These are phyloP conservation scores for Parietaria judaica DNA, from an alignment of 306 rosid species.

Conservation along the genomic window DNA sequence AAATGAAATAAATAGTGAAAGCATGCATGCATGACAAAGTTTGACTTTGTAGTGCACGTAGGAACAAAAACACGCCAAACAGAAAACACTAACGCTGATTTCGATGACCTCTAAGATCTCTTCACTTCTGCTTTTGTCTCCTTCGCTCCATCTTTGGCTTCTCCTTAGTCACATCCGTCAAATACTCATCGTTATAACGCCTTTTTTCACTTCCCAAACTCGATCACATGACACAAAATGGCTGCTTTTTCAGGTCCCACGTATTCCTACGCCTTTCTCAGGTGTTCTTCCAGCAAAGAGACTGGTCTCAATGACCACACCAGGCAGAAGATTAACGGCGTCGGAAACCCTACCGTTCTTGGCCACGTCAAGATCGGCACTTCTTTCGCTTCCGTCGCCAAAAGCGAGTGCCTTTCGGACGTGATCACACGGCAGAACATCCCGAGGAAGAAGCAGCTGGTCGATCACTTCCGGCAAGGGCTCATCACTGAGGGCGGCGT, in stretches of 20 bases:
- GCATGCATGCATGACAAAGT: too few relatives aligned
- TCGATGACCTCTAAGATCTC: conserved; percentile 32
- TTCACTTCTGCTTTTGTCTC: conserved; percentile 6
- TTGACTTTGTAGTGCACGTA: conserved; percentile 5
- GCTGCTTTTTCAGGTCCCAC: conserved; percentile 31
- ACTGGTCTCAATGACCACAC: conserved; percentile 21
- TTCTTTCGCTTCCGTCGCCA: conserved; percentile 22
- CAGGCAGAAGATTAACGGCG: conserved; percentile 29
- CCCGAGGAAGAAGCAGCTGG: conserved; percentile 70
- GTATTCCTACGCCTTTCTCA: conserved; percentile 26
- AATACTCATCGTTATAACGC: conserved; percentile 23
- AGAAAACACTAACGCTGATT: background rate
- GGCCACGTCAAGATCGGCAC: conserved; percentile 26
- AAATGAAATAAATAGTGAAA: too few relatives aligned
- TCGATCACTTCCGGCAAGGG: conserved; percentile 75
- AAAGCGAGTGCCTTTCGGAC: conserved; percentile 24
- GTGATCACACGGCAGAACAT: conserved; percentile 49
- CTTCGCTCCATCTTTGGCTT: background rate
- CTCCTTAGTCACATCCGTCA: conserved; percentile 21
- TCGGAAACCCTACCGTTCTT: conserved; percentile 35
- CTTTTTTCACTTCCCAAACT: conserved; percentile 1
- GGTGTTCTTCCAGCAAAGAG: conserved; percentile 44
- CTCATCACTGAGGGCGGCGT: conserved; percentile 66
- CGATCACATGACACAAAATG: conserved; percentile 9
- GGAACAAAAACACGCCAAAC: conserved; percentile 9